phyloP scores from a whole-genome alignment of 108 stramenopile species.

The Schizochytrium sp. region DNA sequence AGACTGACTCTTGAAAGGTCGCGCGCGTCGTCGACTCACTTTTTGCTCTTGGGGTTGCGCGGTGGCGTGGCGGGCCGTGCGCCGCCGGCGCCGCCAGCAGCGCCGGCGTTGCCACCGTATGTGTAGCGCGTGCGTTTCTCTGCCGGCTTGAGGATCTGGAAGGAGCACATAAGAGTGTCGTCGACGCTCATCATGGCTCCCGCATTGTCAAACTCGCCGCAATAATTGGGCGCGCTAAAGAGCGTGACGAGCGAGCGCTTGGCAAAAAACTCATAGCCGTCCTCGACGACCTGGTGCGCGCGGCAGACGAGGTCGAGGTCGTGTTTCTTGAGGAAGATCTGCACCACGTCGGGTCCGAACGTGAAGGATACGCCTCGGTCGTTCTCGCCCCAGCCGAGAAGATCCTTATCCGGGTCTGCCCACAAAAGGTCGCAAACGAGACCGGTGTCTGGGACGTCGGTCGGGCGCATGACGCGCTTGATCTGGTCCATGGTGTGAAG shows the following conservation, averaged over 20 bases:
- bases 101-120: conserved; percentile 17
- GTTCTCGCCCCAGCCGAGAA: conserved; percentile 99
- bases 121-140: conserved; percentile 79
- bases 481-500: conserved; percentile 91
- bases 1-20: not conserved
- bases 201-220: conserved; percentile 98
- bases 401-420: conserved; percentile 98
- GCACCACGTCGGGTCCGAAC: conserved; percentile 98
- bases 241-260: conserved; percentile 94
- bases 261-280: conserved; percentile 99
- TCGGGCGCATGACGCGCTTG: conserved; percentile 83
- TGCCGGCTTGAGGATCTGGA: conserved; percentile 99
- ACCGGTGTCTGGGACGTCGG: conserved; percentile 98
- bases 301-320: conserved; percentile 98
- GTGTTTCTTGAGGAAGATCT: conserved; percentile 88
- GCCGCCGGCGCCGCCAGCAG: not conserved
- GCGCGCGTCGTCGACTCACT: not conserved
- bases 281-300: conserved; percentile 99
- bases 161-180: conserved; percentile 99
- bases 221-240: conserved; percentile 97
- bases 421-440: conserved; percentile 97
- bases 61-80: not conserved
- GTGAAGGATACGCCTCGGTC: conserved; percentile 98
- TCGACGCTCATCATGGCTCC: conserved; percentile 99
- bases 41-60: conserved; percentile 6